Conservation (phyloP, 2,329 filamentous ascomycete species). For the Cadophora sp. region DNA sequence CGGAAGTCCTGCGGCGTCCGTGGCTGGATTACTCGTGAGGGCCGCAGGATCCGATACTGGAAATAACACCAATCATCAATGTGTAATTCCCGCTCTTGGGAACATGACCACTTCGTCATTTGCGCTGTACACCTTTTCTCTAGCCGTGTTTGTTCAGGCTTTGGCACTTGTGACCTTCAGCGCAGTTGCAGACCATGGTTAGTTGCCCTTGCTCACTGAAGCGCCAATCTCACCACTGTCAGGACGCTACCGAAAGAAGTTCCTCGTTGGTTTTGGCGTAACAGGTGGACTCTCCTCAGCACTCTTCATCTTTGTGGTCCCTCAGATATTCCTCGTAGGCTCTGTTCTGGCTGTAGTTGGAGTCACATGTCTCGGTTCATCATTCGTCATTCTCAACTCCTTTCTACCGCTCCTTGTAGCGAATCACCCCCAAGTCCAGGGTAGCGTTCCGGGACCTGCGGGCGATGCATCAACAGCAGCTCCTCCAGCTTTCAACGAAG, state of each 20-base stretch:
- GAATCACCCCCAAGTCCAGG: conserved; percentile 66
- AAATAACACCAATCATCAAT: conserved; percentile 51
- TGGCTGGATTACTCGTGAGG: conserved; percentile 14
- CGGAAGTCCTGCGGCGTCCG: conserved; percentile 22
- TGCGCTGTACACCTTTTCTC: conserved; percentile 96
- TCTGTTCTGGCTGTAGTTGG: conserved; percentile 84
- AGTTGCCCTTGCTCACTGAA: conserved; percentile 9
- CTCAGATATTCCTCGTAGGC: conserved; percentile 78
- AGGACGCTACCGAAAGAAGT: conserved; percentile 79
- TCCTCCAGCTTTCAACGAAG: background rate
- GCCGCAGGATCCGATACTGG: conserved; percentile 35
- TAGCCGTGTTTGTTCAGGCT: conserved; percentile 87
- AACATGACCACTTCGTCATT: conserved; percentile 92
- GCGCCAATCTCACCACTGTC: background rate
- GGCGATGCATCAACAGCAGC: background rate
- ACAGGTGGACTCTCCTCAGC: conserved; percentile 85
- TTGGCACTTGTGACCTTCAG: conserved; percentile 94
- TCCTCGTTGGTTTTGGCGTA: conserved; percentile 83
- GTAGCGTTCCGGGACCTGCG: background rate
- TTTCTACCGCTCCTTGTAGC: conserved; percentile 90
- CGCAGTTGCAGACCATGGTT: conserved; percentile 89
- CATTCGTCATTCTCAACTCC: conserved; percentile 92
- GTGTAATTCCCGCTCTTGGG: conserved; percentile 81
- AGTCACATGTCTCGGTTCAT: conserved; percentile 92
- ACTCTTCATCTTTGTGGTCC: conserved; percentile 80